Base-by-base conservation (phyloP, 164 flowering plant species). In the Magnolia kwangsiensis region DNA sequence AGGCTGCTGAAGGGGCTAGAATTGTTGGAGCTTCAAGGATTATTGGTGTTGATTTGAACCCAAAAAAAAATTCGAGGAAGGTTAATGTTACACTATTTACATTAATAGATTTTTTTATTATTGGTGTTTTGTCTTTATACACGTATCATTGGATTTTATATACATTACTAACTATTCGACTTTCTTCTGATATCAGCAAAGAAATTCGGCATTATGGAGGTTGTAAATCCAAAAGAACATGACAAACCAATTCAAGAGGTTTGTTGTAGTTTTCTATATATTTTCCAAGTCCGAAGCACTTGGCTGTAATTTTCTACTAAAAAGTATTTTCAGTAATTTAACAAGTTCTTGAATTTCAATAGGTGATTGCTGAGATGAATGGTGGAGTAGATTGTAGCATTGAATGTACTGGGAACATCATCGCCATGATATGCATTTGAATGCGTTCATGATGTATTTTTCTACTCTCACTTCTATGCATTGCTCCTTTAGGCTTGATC, bases 341-440 rank as follows among this genome's bases (percentile, higher is more conserved):
- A 24, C 18, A 68, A 29, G 7, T 8, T 27, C 50, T 29, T 31
- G 21, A 31, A 27, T 68, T 68, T 27, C 18, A 27, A 14, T 37
- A 78, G 90, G 94, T 91, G 27, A 76, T 91, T 37, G 88, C 81
- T 27, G 93, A 87, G 84, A 89, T 90, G 88, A 90, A 92, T 4
- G 78, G 80, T 76, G 93, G 95, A 55, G 93, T 85, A 1, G 93
- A 91, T 80, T 71, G 95, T 61, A 87, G 90, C 69, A 68, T 91
- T 5, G 91, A 91, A 58, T 91, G 92, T 69, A 91, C 90, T 7
- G 90, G 95, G 51, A 85, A 76, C 63, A 68, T 87, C 49, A 63
- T 82, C 2, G 90, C 92, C 50, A 91, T 91, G 90, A 88, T 91
- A 50, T 10, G 92, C 95, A 19, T 91, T 91, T 51, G 90, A 91